These are phyloP conservation scores for Fennellomyces sp. DNA, from an alignment of 371 early-diverging fungal genomes.

Conservation along the genomic window DNA sequence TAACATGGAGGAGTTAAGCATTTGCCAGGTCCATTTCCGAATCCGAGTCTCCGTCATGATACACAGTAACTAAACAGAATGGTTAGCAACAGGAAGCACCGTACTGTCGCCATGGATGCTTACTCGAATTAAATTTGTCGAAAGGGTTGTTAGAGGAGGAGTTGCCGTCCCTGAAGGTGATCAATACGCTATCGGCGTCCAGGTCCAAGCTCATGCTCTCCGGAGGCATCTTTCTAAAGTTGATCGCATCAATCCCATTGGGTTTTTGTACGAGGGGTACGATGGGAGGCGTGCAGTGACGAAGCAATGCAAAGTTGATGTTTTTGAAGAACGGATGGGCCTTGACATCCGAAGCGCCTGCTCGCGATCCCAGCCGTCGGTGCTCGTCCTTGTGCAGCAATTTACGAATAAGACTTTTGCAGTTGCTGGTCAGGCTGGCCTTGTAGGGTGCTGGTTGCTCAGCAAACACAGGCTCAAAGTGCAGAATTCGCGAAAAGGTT, in stretches of 20 bases:
- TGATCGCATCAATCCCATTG: conserved; percentile 67
- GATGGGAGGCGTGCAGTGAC: conserved; percentile 89
- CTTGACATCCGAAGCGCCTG: conserved; percentile 95
- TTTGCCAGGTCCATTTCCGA: conserved; percentile 17
- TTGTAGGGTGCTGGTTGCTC: conserved; percentile 52
- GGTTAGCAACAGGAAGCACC: background rate
- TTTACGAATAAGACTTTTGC: conserved; percentile 80
- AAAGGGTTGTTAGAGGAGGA: conserved; percentile 53
- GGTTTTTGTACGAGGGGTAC: conserved; percentile 66
- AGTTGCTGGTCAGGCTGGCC: conserved; percentile 37
- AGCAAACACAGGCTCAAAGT: conserved; percentile 78
- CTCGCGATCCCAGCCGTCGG: conserved; percentile 81
- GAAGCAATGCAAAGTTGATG: conserved; percentile 91
- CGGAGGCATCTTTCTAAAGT: conserved; percentile 68
- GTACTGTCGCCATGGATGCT: background rate
- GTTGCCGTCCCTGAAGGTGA: conserved; percentile 52
- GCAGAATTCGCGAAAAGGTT: conserved; percentile 86
- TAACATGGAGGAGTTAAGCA: background rate
- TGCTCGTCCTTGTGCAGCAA: conserved; percentile 88
- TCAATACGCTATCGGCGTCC: conserved; percentile 45
- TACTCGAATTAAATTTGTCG: conserved; percentile 71
- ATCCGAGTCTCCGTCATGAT: conserved; percentile 69
- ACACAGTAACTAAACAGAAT: conserved; percentile 59
- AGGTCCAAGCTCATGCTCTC: conserved; percentile 71
- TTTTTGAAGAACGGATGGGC: conserved; percentile 91